Evolutionary conservation across 1,284 basidiomycete genomes (phyloP), one percentile per base, ranked within the genome.

Genomic region (Melampsora larici-populina): DNA sequence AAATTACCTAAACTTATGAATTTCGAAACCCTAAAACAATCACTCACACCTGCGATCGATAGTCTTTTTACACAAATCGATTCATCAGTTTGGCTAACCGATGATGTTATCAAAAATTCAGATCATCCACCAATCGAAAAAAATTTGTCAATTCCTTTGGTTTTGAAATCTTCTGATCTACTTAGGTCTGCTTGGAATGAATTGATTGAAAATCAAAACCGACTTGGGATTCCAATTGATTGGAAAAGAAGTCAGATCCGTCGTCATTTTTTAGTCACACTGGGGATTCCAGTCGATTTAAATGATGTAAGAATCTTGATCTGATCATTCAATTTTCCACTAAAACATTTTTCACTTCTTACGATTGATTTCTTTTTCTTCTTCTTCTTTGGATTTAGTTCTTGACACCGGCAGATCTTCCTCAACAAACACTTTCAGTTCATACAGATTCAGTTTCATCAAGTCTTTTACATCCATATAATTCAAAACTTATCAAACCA

Each of bases 181-280:
- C 71, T 64, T 64, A 29, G 36, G 40, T 36, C 36, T 36, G 55
- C 63, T 55, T 74, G 71, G 71, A n/a, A 24, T n/a, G 66, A 60
- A 40, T 51, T 74, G 31, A 48, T 66, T 18, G 46, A 74, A 51
- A 29, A 31, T 55, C 46, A 62, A 1, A 49, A 74, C n/a, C 26
- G 62, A 17, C 71, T 74, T 55, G 63, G 62, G 33, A 65, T 48
- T 7, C 60, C 60, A 31, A 51, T 68, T 7, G 73, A 75, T 58
- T 75, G 73, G 73, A 75, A 68, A 58, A 62, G 73, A 4, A 75
- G 73, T 62, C 73, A 68, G 18, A 75, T 75, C 40, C 73, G 73
- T 17, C 73, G 73, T 21, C 51, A 65, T 46, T 49, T 58, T 60
- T 63, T 75, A 6, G 65, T 75, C 31, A 49, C 63, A 29, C 65